These are phyloP conservation scores for Cutaneotrichosporon cyanovorans DNA, from an alignment of 1,284 basidiomycete species.

Conservation along the genomic window DNA sequence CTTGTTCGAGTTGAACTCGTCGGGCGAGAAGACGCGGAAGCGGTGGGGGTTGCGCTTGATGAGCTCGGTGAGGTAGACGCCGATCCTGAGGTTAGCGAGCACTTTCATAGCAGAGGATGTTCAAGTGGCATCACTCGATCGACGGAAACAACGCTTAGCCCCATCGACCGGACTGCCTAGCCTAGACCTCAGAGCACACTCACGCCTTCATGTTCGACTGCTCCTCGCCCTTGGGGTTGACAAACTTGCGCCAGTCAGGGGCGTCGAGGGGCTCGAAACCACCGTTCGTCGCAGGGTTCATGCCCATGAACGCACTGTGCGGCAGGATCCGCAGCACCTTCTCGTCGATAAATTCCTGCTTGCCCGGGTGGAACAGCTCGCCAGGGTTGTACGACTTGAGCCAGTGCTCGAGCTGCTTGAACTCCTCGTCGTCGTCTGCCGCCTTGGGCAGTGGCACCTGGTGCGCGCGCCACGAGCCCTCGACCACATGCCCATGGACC, in stretches of 20 bases:
- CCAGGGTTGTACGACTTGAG: constrained; percentile 58
- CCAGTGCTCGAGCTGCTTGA: constrained; percentile 61
- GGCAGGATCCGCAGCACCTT: constrained; percentile 40
- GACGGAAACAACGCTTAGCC: no score
- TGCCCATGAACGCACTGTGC: constrained; percentile 35
- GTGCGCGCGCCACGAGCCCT: constrained; percentile 56
- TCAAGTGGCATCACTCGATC: no score
- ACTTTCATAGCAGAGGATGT: no score
- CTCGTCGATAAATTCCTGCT: constrained; percentile 30
- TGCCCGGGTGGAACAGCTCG: constrained; percentile 56
- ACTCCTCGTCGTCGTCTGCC: constrained; percentile 58
- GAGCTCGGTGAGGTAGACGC: constrained; percentile 43
- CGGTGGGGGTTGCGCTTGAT: constrained; percentile 58
- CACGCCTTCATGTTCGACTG: constrained; percentile 67
- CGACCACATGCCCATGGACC: constrained; percentile 61
- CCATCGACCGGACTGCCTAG: no score
- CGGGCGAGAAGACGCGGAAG: constrained; percentile 86
- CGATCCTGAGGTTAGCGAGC: constrained; percentile 5
- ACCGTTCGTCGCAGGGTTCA: constrained; percentile 53
- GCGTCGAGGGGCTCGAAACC: constrained; percentile 57
- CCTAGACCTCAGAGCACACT: constrained; percentile 7
- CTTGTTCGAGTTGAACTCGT: constrained; percentile 77
- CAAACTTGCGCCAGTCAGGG: constrained; percentile 59
- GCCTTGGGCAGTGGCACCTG: constrained; percentile 67
- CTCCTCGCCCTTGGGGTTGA: constrained; percentile 53